Evolutionary conservation across 208 protist species (phyloP), one percentile per base, ranked within the genome.

Genomic region (Acanthamoeba divionensis): DNA sequence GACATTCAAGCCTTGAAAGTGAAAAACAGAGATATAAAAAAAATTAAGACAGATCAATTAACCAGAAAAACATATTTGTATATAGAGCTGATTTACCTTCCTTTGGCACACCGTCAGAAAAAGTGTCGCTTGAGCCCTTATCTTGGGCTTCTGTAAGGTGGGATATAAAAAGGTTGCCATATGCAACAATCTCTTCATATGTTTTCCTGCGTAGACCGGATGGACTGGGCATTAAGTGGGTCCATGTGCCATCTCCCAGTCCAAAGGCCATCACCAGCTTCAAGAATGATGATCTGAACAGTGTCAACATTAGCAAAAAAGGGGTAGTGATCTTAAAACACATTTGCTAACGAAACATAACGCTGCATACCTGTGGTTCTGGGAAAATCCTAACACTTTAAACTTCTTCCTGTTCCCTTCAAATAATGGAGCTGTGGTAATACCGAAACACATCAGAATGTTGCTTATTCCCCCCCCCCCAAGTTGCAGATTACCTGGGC

Each of bases 331-430:
- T n/a, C n/a, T n/a, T n/a, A n/a, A n/a, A n/a, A n/a, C n/a, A n/a
- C n/a, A n/a, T n/a, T n/a, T n/a, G n/a, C n/a, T n/a, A n/a, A n/a
- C n/a, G n/a, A n/a, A n/a, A n/a, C n/a, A n/a, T n/a, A n/a, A 15
- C 80, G 52, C 41, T 88, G 24, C 29, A 21, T 54, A n/a, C 38
- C 33, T 21, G 31, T 57, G n/a, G n/a, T n/a, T n/a, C n/a, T n/a
- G n/a, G n/a, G n/a, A n/a, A 31, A 88, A 88, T 26, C 80, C 80
- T 13, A 88, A 24, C 29, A 88, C 80, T 41, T 88, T 88, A 8
- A 88, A 8, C 15, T 9, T 12, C 57, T 88, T 88, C 24, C 80
- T 62, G 9, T 88, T 62, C 3, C 80, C 80, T 24, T 88, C 24
- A 36, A 88, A n/a, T n/a, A n/a, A n/a, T n/a, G n/a, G n/a, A n/a